phyloP scores from a whole-genome alignment of 805 yeast genomes.

The Lipomyces spencermartinsiae region DNA sequence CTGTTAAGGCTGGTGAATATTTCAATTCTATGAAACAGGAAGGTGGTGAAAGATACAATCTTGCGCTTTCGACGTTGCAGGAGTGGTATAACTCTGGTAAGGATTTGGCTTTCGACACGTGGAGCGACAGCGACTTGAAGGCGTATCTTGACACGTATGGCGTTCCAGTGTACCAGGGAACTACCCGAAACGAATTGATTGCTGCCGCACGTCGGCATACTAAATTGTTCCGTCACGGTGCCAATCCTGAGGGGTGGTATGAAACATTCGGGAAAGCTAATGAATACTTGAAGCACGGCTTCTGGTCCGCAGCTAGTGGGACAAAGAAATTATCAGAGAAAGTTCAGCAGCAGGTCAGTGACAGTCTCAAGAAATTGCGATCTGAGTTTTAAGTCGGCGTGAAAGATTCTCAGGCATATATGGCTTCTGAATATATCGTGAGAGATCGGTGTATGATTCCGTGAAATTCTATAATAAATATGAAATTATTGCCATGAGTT shows the following conservation, averaged over 20 bases:
- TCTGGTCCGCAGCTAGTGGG: slow-evolving; percentile 22
- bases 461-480: neutral
- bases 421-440: neutral
- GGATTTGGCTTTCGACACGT: slow-evolving; percentile 55
- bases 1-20: slow-evolving; percentile 54
- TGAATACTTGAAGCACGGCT: slow-evolving; percentile 19
- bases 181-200: slow-evolving; percentile 38
- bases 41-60: slow-evolving; percentile 49
- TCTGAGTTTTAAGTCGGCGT: slow-evolving; percentile 1
- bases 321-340: slow-evolving; percentile 21
- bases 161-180: slow-evolving; percentile 36
- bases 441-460: neutral
- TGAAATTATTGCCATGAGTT: neutral
- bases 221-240: slow-evolving; percentile 29
- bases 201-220: slow-evolving; percentile 36
- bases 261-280: slow-evolving; percentile 22
- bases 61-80: slow-evolving; percentile 49
- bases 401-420: neutral
- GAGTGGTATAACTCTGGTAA: slow-evolving; percentile 49
- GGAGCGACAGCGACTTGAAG: slow-evolving; percentile 61
- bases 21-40: slow-evolving; percentile 55
- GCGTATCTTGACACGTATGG: slow-evolving; percentile 61
- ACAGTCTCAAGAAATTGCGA: slow-evolving; percentile 17
- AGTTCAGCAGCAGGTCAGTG: slow-evolving; percentile 18
- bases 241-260: slow-evolving; percentile 28